A percentile compares a stretch with the other conserved stretches of the same genome.
phyloP scores from a whole-genome alignment of 2,329 filamentous ascomycete species.

The Cordyceps militaris region DNA sequence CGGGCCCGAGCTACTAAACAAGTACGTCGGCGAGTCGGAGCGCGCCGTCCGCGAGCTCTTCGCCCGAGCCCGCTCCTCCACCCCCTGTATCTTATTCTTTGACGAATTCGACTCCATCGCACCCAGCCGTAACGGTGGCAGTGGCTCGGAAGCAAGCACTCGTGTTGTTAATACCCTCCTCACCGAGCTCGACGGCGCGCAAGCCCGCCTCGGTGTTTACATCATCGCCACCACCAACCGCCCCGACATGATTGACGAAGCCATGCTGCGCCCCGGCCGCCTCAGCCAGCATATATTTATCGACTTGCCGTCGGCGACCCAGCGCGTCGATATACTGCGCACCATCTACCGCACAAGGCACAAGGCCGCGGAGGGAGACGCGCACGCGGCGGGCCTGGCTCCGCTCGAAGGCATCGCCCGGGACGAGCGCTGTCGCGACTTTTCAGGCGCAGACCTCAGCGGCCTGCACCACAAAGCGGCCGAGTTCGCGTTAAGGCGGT shows the following conservation, averaged over 20 bases:
- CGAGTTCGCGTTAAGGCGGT: slow-evolving; percentile 39
- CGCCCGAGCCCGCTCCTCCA: slow-evolving; percentile 72
- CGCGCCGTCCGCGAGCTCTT: slow-evolving; percentile 90
- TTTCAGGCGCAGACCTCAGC: slow-evolving; percentile 62
- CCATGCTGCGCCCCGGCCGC: slow-evolving; percentile 86
- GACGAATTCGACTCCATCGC: slow-evolving; percentile 94
- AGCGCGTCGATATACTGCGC: slow-evolving; percentile 77
- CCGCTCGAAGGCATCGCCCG: slow-evolving; percentile 58
- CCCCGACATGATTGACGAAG: slow-evolving; percentile 92
- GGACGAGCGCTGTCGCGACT: slow-evolving; percentile 62
- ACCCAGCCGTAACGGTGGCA: slow-evolving; percentile 69
- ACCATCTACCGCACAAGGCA: slow-evolving; percentile 52
- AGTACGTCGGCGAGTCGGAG: slow-evolving; percentile 95
- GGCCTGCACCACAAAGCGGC: slow-evolving; percentile 41
- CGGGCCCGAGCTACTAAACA: slow-evolving; percentile 92
- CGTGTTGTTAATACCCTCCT: slow-evolving; percentile 92
- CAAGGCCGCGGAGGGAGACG: slow-evolving; percentile 33
- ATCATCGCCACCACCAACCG: slow-evolving; percentile 93
- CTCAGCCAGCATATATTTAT: slow-evolving; percentile 86
- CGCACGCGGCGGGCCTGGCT: slow-evolving; percentile 24
- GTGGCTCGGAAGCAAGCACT: slow-evolving; percentile 69
- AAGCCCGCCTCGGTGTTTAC: slow-evolving; percentile 76
- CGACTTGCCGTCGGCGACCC: slow-evolving; percentile 69
- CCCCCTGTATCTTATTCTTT: slow-evolving; percentile 95
- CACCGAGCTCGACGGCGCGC: slow-evolving; percentile 85